These are phyloP conservation scores for Jimgerdemannia lactiflua DNA, from an alignment of 192 early-diverging fungal species.

Conservation along the genomic window DNA sequence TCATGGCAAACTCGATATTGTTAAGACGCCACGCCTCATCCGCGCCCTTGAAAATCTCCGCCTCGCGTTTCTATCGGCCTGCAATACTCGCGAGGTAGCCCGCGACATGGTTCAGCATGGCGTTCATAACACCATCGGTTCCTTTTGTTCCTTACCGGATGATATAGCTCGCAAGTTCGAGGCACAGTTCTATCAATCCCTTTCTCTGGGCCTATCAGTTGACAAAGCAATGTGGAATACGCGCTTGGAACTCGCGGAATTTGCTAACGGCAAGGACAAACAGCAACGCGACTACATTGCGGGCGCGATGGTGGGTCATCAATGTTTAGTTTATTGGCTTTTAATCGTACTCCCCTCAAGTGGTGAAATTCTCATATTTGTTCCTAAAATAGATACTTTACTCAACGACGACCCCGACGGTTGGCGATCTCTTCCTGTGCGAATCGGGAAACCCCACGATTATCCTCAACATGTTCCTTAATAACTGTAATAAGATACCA, in stretches of 20 bases:
- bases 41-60: background rate
- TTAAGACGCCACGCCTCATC: background rate
- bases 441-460: background rate
- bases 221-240: background rate
- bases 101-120: background rate
- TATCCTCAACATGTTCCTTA: background rate
- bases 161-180: background rate
- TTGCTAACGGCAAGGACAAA: background rate
- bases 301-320: background rate
- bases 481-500: background rate
- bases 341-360: background rate
- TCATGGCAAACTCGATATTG: background rate
- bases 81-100: background rate
- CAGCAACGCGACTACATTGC: background rate
- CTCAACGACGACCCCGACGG: background rate
- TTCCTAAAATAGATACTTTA: background rate
- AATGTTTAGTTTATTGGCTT: background rate
- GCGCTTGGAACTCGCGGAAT: background rate
- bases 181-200: background rate
- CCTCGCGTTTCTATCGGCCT: background rate
- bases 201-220: background rate
- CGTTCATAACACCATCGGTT: background rate
- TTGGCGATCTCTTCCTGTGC: background rate
- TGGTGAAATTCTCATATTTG: background rate
- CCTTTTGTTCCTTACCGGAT: background rate